phyloP scores from a whole-genome alignment of 2,329 filamentous ascomycete genomes.

The Colletotrichum horii region DNA sequence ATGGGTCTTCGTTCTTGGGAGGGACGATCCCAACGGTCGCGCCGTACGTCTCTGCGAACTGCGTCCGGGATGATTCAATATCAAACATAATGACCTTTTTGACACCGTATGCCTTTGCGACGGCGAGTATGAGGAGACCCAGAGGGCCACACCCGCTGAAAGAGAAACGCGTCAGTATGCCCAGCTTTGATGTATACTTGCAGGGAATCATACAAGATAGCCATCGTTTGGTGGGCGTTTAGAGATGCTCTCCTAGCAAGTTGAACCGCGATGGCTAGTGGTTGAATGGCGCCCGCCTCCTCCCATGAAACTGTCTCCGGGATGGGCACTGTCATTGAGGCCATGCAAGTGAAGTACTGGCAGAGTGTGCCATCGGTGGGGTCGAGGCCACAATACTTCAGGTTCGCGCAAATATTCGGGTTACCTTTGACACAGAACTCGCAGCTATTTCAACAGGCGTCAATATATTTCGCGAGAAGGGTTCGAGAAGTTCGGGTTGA shows the following conservation, averaged over 20 bases:
- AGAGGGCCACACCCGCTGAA: neutral
- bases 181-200: fast-evolving
- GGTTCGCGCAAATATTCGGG: neutral
- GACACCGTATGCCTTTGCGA: neutral
- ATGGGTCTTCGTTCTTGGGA: neutral
- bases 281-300: neutral
- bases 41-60: neutral
- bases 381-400: neutral
- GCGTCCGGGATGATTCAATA: neutral
- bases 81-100: neutral
- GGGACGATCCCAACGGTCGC: neutral
- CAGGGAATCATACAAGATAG: neutral
- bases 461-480: no score
- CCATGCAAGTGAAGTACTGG: neutral
- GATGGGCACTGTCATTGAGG: neutral
- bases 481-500: no score
- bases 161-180: neutral
- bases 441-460: neutral
- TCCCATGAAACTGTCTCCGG: neutral
- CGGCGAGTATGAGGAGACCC: neutral
- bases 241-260: neutral
- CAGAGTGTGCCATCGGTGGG: neutral
- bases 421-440: neutral
- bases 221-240: neutral
- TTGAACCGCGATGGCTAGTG: neutral